Base-by-base conservation (phyloP, 441 rosid genomes). In the Kokia cookei region DNA sequence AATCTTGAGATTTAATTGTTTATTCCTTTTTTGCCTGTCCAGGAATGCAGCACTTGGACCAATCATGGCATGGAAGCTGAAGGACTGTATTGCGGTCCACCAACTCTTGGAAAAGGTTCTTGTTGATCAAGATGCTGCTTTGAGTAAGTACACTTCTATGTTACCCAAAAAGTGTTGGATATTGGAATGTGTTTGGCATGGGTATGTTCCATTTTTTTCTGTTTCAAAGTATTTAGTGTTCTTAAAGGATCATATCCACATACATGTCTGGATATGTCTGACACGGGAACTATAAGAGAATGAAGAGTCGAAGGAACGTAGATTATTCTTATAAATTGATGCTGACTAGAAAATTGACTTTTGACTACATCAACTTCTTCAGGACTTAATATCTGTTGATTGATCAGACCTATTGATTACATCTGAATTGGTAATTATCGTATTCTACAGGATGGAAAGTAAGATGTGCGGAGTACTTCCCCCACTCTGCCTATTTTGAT, bases 41-140 rank as follows among this genome's bases (percentile, higher is more conserved):
- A 94, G 99, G 81, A 80, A 82, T 76, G 94, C 89, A 73, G 90
- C 91, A n/a, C 78, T 79, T 64, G 98, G 97, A 78, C 79, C 82
- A 37, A 84, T 90, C 67, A 71, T 37, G 75, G 90, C 78, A 69
- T 96, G 99, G 98, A 96, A 90, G 79, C 98, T 94, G 65, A 86
- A 84, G 73, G 98, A 96, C 81, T 89, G 97, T 81, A 85, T 91
- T 76, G 82, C 86, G 45, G 92, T 94, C 69, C 96, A 94, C 85
- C 87, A 88, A 72, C 90, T 91, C 72, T 82, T 96, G 19, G 85
- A 75, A 60, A 76, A 84, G 32, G 86, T 85, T 82, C 76, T 92
- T 77, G 24, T 63, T 26, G 94, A 93, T 71, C 79, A 83, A 48
- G 97, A 89, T 78, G 93, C 96, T 71, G 92, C 97, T 43, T 73